Base-by-base conservation (phyloP, 495 filamentous ascomycete species). In the Penicillium bialowiezense region DNA sequence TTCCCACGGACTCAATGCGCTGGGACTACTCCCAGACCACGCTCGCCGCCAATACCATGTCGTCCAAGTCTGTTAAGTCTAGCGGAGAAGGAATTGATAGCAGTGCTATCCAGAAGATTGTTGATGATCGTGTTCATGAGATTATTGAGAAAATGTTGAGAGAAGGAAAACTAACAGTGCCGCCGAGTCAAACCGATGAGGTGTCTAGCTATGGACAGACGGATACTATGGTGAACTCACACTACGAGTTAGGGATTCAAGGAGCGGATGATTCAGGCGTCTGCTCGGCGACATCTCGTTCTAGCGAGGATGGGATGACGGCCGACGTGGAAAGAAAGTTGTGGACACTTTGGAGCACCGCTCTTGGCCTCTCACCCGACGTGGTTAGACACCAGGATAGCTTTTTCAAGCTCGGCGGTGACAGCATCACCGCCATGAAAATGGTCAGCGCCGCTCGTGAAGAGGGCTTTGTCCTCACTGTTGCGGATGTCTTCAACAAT, bases 371-470 rank as follows among this genome's bases (percentile, higher is more conserved):
- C 3, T 61, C 69, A 6, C 62, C 65, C 12, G 62, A 68, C 15
- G 58, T 63, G 7, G 65, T 77, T 18, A 64, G 67, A 36, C 62
- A 67, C 35, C 67, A 72, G 28, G 70, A 69, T 41, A 75, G 70
- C 42, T 78, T 78, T 63, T 77, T 78, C 52, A 71, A 70, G 19
- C 46, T 76, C 12, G 75, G 75, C 19, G 75, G 75, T 34, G 75
- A 78, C 41, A 77, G 83, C 42, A 84, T 88, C 47, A 74, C 76
- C 6, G 83, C 85, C 9, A 88, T 88, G 81, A 84, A 80, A 62
- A 69, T 88, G 36, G 84, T 84, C 7, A 78, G 81, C 9, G 76
- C 77, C 51, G 76, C 77, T 24, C 67, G 76, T 8, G 72, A 78
- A 33, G 71, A 78, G 20, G 77, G 78, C 4, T 43, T 84, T 31